Conservation (phyloP, 2,329 filamentous ascomycete species). For the Fusarium multiceps region DNA sequence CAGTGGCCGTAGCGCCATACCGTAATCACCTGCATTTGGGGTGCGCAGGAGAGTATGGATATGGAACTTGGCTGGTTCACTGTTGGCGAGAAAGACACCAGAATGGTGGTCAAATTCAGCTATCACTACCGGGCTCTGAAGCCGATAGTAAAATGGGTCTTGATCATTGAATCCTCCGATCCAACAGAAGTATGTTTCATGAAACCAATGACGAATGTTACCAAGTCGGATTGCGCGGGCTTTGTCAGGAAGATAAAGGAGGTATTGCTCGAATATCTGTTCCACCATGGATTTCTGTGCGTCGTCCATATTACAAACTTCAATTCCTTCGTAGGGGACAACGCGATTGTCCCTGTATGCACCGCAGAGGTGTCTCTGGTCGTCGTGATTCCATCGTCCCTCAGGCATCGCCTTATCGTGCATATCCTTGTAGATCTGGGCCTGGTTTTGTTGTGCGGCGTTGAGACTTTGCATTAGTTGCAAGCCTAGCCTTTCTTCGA, state of each 20-base stretch:
- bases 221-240: slow-evolving; percentile 53
- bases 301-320: slow-evolving; percentile 55
- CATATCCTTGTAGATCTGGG: slow-evolving; percentile 54
- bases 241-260: slow-evolving; percentile 72
- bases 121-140: slow-evolving; percentile 80
- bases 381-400: slow-evolving; percentile 82
- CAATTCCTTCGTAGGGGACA: slow-evolving; percentile 78
- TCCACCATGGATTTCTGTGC: not conserved
- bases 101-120: slow-evolving; percentile 72
- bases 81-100: not conserved
- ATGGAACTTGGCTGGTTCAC: not conserved
- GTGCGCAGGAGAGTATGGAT: slow-evolving; percentile 79
- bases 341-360: slow-evolving; percentile 82
- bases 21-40: slow-evolving; percentile 83
- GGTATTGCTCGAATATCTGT: slow-evolving; percentile 59
- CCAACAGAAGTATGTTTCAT: slow-evolving; percentile 83
- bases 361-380: slow-evolving; percentile 81
- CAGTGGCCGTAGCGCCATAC: slow-evolving; percentile 61
- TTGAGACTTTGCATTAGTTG: slow-evolving; percentile 76
- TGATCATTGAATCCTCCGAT: slow-evolving; percentile 68
- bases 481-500: slow-evolving; percentile 71
- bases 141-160: slow-evolving; percentile 80
- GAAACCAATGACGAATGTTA: slow-evolving; percentile 60
- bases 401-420: slow-evolving; percentile 66
- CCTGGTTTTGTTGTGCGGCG: slow-evolving; percentile 55